Evolutionary conservation across 768 basidiomycete species (phyloP), one percentile per base, ranked within the genome.

Genomic region (Boletus huronensis): DNA sequence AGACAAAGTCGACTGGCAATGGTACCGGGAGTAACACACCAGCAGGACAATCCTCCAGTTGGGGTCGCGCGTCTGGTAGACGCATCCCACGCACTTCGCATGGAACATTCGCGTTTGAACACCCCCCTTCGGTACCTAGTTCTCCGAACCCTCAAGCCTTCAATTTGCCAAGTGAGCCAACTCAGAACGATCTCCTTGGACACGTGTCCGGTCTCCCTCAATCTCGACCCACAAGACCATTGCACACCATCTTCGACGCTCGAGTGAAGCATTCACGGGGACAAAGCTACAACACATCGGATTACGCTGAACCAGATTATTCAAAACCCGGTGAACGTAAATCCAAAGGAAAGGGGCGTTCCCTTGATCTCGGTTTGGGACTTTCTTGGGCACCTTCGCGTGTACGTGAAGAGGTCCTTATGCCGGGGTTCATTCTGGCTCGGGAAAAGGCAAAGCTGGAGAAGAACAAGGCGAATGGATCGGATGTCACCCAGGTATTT

Each of bases 351-450:
- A 87, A 85, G 64, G 86, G 87, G 1, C 84, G 86, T 25, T 89
- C 87, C 25, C 69, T 90, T 35, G 88, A 89, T 66, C 77, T 89
- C 9, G 82, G 83, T 2, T 67, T 89, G 16, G 85, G 85, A 6
- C 74, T 90, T 40, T 72, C 84, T 14, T 89, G 88, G 88, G 88
- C 87, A 4, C 84, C 88, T 21, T 77, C 79, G 32, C 84, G 75
- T 58, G 76, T 90, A 56, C 78, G 79, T 47, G 85, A 88, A 65
- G 83, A 84, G 38, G 80, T 83, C n/a, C 68, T 90, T 32, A 67
- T 87, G 57, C 82, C 82, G 3, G 69, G 69, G 6, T 52, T 49
- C 25, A 64, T 59, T 53, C 64, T 59, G 63, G 58, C 55, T 58
- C 72, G 61, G 66, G 68, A 70, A 50, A 68, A 64, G 38, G 58